Base-by-base conservation (phyloP, 2,329 filamentous ascomycete species). In the Ustulina deusta region DNA sequence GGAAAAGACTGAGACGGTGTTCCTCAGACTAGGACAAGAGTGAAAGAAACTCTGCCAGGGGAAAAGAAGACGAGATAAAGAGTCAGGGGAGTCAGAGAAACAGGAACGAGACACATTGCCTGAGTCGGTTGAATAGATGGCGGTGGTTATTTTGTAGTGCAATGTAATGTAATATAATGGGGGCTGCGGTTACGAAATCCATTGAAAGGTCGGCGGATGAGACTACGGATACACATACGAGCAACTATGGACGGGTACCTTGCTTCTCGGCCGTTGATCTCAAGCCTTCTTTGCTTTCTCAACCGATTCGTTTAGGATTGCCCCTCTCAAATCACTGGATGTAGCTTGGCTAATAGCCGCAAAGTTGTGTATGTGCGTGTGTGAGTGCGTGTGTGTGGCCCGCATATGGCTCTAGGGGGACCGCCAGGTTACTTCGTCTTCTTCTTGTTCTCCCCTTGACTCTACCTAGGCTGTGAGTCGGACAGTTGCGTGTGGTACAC, bases 1-100 rank as follows among this genome's bases (percentile, higher is more conserved):
- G 44, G 65, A 69, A 65, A 49, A 61, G 55, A 63, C 54, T 78
- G 76, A 78, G 74, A 78, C 76, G 76, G 63, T 77, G 75, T 75
- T 77, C 73, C 74, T 75, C 67, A 75, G 69, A 59, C 68, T 71
- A 61, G 69, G 62, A 71, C 71, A 72, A 44, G 49, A 68, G 13
- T 63, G 48, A 69, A 72, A 71, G 66, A 49, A 56, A 65, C 38
- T 51, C 34, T 58, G 63, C 44, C 72, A 74, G 73, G 71, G 72
- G 61, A 52, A 61, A 56, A 71, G 61, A 73, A 62, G 69, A 61
- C 61, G 71, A 72, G 71, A 73, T 74, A 74, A 76, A 76, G 73
- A 72, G 67, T 66, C 69, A 72, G 69, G 72, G 71, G 68, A 68
- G 60, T 61, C 40, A 67, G 61, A 64, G 22, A 63, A 59, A 61